Evolutionary conservation across 768 basidiomycete genomes (phyloP).

Genomic region (Ramaria sp.): DNA sequence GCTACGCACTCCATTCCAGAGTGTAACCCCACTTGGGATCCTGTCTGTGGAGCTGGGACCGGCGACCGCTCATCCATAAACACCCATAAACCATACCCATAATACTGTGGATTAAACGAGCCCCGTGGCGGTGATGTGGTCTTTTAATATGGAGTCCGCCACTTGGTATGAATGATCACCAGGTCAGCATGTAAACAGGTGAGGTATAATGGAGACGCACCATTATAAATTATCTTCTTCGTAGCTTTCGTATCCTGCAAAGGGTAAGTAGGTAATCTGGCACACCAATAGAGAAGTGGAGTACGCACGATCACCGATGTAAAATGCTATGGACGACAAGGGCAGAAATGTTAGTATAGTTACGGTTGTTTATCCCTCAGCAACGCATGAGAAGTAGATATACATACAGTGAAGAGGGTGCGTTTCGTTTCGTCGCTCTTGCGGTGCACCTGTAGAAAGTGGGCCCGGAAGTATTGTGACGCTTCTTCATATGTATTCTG

Average conservation of each 20-base stretch:
- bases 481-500: constrained; percentile 14
- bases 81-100: neutral
- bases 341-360: neutral
- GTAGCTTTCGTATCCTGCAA: constrained; percentile 14
- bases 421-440: constrained; percentile 12
- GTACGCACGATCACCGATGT: constrained; percentile 11
- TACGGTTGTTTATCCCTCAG: neutral
- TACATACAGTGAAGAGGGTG: constrained; percentile 11
- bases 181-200: neutral
- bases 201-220: neutral
- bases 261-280: neutral
- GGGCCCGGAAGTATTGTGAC: constrained; percentile 15
- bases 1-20: neutral
- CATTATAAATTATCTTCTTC: constrained; percentile 13
- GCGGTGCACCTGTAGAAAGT: constrained; percentile 14
- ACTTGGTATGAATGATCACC: neutral
- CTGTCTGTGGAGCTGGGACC: neutral
- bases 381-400: neutral
- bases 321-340: constrained; percentile 9
- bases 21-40: neutral
- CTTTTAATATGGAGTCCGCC: constrained; percentile 13
- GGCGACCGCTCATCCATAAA: neutral
- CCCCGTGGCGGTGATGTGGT: constrained; percentile 11
- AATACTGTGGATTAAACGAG: constrained; percentile 9
- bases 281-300: neutral